phyloP scores from a whole-genome alignment of 75 land plant species.

The Selaginella tamariscina region DNA sequence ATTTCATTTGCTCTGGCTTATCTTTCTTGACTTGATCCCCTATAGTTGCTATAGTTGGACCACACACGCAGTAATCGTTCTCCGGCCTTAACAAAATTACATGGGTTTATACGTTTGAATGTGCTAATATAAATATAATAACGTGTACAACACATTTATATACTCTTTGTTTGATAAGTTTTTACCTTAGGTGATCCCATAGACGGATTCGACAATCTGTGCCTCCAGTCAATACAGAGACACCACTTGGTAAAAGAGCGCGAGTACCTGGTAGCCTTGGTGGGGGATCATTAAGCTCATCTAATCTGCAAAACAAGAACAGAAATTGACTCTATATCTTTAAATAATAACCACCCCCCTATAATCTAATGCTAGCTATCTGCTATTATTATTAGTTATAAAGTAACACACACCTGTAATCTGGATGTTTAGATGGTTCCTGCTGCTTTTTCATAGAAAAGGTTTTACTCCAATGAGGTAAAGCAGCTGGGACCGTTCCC shows the following conservation, averaged over 20 bases:
- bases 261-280: conserved; percentile 72
- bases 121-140: not conserved
- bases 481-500: no score
- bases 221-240: conserved; percentile 72
- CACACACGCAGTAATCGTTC: conserved; percentile 75
- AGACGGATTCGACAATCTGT: conserved; percentile 85
- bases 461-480: no score
- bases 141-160: not conserved
- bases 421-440: not conserved
- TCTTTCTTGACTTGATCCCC: conserved; percentile 14
- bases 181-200: conserved; percentile 85
- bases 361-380: no score
- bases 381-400: no score
- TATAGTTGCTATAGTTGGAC: conserved; percentile 52
- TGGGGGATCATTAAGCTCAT: conserved; percentile 84
- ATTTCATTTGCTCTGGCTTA: conserved; percentile 33
- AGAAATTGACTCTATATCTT: no score
- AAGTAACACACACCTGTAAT: no score
- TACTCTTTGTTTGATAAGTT: not conserved
- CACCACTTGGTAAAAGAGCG: conserved; percentile 75
- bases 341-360: no score
- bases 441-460: not conserved
- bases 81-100: conserved; percentile 57
- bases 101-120: not conserved
- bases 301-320: conserved; percentile 54